A percentile compares a stretch with the other conserved stretches of the same genome.
Evolutionary conservation across 1,284 basidiomycete species (phyloP).

Genomic region (Ganoderma multipileum): DNA sequence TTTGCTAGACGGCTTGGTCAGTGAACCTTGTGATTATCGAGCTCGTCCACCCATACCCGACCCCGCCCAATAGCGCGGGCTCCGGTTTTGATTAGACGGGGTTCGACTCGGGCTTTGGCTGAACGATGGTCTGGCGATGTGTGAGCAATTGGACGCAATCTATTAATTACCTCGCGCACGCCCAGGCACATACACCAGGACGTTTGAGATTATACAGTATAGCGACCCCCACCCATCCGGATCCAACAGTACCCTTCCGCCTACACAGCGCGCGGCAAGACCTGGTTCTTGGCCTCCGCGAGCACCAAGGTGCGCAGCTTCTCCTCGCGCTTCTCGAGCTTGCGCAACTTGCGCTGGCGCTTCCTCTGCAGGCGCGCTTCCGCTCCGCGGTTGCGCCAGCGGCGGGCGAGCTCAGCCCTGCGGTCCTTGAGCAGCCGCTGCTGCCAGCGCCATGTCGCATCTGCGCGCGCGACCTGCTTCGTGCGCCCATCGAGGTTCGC

Average conservation of each 20-base stretch:
- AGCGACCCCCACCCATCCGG: background rate
- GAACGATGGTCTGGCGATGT: background rate
- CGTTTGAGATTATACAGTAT: conserved; percentile 20
- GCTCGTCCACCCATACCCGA: too few relatives aligned
- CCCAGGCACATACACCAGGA: background rate
- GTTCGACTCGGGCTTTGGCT: too few relatives aligned
- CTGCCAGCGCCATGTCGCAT: conserved; percentile 78
- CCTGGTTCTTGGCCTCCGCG: conserved; percentile 68
- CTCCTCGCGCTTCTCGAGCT: conserved; percentile 63
- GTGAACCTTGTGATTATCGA: background rate
- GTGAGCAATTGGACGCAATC: conserved; percentile 17
- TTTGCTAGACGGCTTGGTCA: background rate
- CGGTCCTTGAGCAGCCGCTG: conserved; percentile 62
- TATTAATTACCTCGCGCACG: conserved; percentile 27
- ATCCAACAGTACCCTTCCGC: background rate
- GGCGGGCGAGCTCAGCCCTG: conserved; percentile 61
- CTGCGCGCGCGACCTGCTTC: conserved; percentile 64
- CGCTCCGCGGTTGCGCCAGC: conserved; percentile 47
- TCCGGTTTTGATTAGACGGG: too few relatives aligned
- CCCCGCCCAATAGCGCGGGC: too few relatives aligned
- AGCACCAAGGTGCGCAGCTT: conserved; percentile 69
- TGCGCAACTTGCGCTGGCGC: conserved; percentile 61
- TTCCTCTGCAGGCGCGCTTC: conserved; percentile 44
- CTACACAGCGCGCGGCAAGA: conserved; percentile 52
- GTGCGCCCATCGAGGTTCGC: conserved; percentile 62